Conservation (phyloP, 129 eudicot species). For the Chrysanthemum seticuspe region DNA sequence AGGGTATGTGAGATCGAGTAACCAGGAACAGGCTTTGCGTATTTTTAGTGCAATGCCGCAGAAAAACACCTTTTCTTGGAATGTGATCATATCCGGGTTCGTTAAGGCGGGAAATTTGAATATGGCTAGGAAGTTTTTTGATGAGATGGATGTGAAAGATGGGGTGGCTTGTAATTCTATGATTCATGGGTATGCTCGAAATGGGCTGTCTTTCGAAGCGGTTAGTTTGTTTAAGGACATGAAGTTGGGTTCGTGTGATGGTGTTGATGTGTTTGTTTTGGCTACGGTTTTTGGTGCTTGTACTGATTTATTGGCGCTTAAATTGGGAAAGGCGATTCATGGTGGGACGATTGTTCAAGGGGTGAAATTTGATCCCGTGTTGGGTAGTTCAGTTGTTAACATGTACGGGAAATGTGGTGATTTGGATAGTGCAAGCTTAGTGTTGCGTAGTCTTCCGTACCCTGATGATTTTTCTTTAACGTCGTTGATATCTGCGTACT, state of each 20-base stretch:
- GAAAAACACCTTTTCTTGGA: slow-evolving; percentile 75
- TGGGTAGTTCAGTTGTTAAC: slow-evolving; percentile 76
- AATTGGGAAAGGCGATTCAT: slow-evolving; percentile 70
- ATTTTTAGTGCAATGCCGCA: slow-evolving; percentile 61
- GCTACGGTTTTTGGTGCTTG: slow-evolving; percentile 80
- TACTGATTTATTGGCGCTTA: slow-evolving; percentile 51
- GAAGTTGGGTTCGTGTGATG: slow-evolving; percentile 20
- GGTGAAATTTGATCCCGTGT: slow-evolving; percentile 56
- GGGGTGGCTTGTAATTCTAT: slow-evolving; percentile 61
- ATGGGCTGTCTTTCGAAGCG: slow-evolving; percentile 48
- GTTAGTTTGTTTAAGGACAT: slow-evolving; percentile 51
- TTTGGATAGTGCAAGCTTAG: slow-evolving; percentile 56
- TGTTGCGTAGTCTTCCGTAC: slow-evolving; percentile 32
- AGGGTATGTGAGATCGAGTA: slow-evolving; percentile 55
- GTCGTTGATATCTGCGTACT: slow-evolving; percentile 71
- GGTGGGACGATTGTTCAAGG: slow-evolving; percentile 38
- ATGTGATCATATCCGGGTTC: slow-evolving; percentile 54
- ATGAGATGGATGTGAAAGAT: slow-evolving; percentile 69
- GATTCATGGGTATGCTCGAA: slow-evolving; percentile 70
- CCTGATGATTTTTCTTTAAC: slow-evolving; percentile 74
- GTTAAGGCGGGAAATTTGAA: slow-evolving; percentile 47
- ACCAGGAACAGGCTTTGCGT: slow-evolving; percentile 32
- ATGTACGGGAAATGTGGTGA: slow-evolving; percentile 90
- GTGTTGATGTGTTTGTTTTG: slow-evolving; percentile 50
- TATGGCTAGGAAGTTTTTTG: slow-evolving; percentile 45